Base-by-base conservation (phyloP, 148 eudicot species). In the Hydrangea macrophylla region DNA sequence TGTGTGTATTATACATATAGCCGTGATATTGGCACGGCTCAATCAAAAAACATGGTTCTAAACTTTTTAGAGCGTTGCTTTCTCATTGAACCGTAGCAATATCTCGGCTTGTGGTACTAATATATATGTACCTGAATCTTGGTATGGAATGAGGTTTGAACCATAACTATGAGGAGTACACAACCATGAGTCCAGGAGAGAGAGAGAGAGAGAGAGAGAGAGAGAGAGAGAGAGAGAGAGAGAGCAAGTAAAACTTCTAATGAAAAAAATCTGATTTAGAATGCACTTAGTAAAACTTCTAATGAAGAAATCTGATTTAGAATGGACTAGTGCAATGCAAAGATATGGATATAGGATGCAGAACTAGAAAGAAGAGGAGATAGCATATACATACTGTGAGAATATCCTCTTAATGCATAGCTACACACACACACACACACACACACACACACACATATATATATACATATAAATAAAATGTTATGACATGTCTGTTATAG, bases 11-110 rank as follows among this genome's bases (percentile, higher is more conserved):
- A 9, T 12, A 37, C 44, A 60, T n/a, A 30, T 45, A 58, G 56
- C 68, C 82, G 78, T 73, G 85, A 82, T 82, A 79, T 79, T 82
- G 85, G 85, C 80, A 82, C 82, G 85, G 85, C 82, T 79, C 82
- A 82, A 82, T 82, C 66, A 79, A 64, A 79, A 33, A 55, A 57
- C 70, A 70, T 62, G 32, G 67, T 75, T 69, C 82, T 22, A 20
- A 1, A 11, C 20, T 13, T 50, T n/a, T n/a, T n/a, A 30, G 82
- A 75, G 60, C 73, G 53, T 65, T 54, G 70, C 62, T 72, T 69
- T 80, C 75, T 32, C 65, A 69, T 81, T 81, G 79, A 81, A 81
- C 79, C 74, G 85, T 73, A 75, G 82, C 79, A 81, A 81, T 70
- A 78, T 81, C 79, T 18, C 79, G 79, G 60, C 53, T 56, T 24